These are phyloP conservation scores for Aspergillus fijiensis DNA, from an alignment of 2,329 filamentous ascomycete genomes.

Conservation along the genomic window DNA sequence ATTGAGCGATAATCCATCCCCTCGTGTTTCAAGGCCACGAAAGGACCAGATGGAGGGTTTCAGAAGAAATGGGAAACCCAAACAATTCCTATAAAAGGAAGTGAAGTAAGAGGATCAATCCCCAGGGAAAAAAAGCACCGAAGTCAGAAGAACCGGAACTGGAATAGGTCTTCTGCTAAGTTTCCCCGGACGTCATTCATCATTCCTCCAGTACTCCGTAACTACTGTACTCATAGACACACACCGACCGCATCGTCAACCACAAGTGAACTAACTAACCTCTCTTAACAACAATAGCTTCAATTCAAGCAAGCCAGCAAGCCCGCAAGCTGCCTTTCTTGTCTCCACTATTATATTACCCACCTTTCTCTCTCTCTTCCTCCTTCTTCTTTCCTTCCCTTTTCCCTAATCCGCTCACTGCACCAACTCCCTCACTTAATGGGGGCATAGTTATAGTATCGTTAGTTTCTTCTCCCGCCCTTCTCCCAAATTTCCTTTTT, in stretches of 20 bases:
- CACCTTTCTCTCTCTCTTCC: not conserved
- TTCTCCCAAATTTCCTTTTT: slow-evolving; percentile 4
- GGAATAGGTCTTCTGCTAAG: not conserved
- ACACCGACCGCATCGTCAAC: not conserved
- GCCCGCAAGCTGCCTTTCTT: not conserved
- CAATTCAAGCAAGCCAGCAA: not conserved
- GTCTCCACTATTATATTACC: not conserved
- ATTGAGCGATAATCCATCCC: not conserved
- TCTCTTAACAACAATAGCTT: not conserved
- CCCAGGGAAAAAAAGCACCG: too few species aligned
- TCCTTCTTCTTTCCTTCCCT: not conserved
- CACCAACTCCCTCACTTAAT: not conserved
- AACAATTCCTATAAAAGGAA: too few species aligned
- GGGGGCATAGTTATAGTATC: not conserved
- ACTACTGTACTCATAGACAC: not conserved
- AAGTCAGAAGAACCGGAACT: too few species aligned
- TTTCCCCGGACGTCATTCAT: not conserved
- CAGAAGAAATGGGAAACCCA: too few species aligned
- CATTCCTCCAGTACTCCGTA: not conserved
- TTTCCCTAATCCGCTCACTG: not conserved
- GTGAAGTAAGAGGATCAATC: too few species aligned
- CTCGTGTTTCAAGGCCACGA: too few species aligned
- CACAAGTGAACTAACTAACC: too few species aligned
- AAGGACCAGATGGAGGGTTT: too few species aligned
- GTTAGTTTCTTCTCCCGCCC: not conserved